Conservation (phyloP, 495 filamentous ascomycete genomes). For the Aspergillus nanangensis region DNA sequence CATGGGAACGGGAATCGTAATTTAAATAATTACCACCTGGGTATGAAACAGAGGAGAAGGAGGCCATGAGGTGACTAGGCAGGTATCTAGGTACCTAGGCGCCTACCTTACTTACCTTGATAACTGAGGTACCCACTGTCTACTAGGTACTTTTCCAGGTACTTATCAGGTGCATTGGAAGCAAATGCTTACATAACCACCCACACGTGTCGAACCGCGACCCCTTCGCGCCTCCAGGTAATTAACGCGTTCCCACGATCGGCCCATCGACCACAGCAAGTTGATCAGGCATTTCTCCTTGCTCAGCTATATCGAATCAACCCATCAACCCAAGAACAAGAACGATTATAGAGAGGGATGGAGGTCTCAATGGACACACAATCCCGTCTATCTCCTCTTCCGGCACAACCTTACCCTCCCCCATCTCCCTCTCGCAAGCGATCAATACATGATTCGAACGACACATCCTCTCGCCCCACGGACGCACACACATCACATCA, state of each 20-base stretch:
- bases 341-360: constrained; percentile 5
- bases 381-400: constrained; percentile 6
- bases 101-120: too few relatives aligned
- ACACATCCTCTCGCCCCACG: constrained; percentile 25
- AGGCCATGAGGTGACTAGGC: too few relatives aligned
- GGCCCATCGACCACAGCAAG: constrained; percentile 9
- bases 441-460: constrained; percentile 28
- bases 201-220: constrained; percentile 7
- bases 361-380: constrained; percentile 15
- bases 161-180: too few relatives aligned
- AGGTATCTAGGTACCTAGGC: too few relatives aligned
- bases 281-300: too few relatives aligned
- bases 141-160: too few relatives aligned
- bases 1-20: neutral
- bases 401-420: neutral
- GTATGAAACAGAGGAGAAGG: too few relatives aligned
- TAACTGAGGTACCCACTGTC: too few relatives aligned
- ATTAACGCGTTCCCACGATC: constrained; percentile 14
- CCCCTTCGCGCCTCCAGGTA: constrained; percentile 6
- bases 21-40: constrained; percentile 15
- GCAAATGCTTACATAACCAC: too few relatives aligned
- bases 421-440: constrained; percentile 22
- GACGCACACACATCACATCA: neutral
- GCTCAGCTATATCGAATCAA: too few relatives aligned
- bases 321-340: too few relatives aligned